phyloP scores from a whole-genome alignment of 345 rosid genomes.

The Camelina sativa region DNA sequence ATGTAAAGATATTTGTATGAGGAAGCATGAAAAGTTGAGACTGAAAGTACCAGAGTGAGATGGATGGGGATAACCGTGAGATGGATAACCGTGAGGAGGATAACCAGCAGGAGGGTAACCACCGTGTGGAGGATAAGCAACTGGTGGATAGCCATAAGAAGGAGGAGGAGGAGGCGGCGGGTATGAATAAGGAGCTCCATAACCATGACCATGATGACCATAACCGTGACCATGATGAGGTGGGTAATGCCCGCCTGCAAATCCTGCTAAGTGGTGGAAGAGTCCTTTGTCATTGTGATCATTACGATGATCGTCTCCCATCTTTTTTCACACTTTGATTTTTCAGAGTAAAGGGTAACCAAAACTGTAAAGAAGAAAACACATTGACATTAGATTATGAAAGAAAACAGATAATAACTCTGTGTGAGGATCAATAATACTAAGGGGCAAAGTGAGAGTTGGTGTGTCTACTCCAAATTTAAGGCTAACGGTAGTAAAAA shows the following conservation, averaged over 20 bases:
- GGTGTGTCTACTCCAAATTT: neutral
- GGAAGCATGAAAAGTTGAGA: constrained; percentile 13
- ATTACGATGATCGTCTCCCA: constrained; percentile 53
- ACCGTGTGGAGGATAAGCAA: constrained; percentile 56
- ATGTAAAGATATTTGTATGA: constrained; percentile 15
- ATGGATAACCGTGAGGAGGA: constrained; percentile 28
- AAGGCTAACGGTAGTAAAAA: neutral
- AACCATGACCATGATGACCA: constrained; percentile 34
- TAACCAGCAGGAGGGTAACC: constrained; percentile 60
- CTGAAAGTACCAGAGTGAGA: constrained; percentile 40
- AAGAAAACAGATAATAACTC: constrained; percentile 3
- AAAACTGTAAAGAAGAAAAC: constrained; percentile 24
- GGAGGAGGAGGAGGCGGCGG: constrained; percentile 55
- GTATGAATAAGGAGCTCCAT: constrained; percentile 47
- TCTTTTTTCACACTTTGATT: constrained; percentile 47
- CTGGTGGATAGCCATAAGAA: constrained; percentile 58
- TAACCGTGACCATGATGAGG: constrained; percentile 46
- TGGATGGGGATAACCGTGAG: constrained; percentile 40
- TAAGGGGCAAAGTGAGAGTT: neutral
- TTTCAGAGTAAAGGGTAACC: constrained; percentile 16
- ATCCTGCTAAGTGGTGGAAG: constrained; percentile 69
- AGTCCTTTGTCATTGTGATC: constrained; percentile 65
- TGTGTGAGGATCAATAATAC: neutral
- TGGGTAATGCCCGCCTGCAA: constrained; percentile 58
- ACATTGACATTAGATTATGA: neutral